A percentile compares a stretch with the other conserved stretches of the same genome.
Evolutionary conservation across 352 stramenopile species (phyloP).

Genomic region (Pythium periplocum): DNA sequence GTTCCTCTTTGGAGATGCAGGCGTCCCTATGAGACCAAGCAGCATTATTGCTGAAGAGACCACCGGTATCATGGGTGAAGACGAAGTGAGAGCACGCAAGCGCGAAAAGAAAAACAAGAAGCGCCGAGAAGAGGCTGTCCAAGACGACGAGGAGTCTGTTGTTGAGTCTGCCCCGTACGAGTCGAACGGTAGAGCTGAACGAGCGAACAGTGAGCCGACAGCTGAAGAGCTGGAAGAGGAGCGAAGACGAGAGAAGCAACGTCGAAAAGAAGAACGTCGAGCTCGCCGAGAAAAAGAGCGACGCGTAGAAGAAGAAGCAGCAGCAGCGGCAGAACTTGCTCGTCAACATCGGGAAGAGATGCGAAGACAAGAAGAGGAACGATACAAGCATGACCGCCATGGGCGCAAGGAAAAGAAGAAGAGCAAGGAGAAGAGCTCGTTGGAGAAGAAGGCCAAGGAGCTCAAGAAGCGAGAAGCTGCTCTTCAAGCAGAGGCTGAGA

Average conservation of each 20-base stretch:
- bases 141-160: not conserved
- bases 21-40: too few relatives aligned
- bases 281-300: slow-evolving; percentile 9
- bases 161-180: too few relatives aligned
- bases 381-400: slow-evolving; percentile 11
- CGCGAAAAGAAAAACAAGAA: slow-evolving; percentile 14
- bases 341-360: slow-evolving; percentile 11
- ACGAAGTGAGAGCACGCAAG: slow-evolving; percentile 15
- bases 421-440: slow-evolving; percentile 8
- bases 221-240: slow-evolving; percentile 1
- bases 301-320: slow-evolving; percentile 8
- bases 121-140: slow-evolving; percentile 8
- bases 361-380: slow-evolving; percentile 10
- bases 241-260: slow-evolving; percentile 8
- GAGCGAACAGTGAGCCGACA: not conserved
- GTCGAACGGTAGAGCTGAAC: too few relatives aligned
- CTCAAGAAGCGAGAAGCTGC: slow-evolving; percentile 11
- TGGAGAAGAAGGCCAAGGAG: slow-evolving; percentile 14
- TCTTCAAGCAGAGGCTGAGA: slow-evolving; percentile 22
- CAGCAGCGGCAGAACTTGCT: slow-evolving; percentile 10
- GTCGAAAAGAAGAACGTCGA: slow-evolving; percentile 13
- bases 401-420: slow-evolving; percentile 22
- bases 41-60: slow-evolving; percentile 20
- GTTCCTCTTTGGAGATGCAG: too few relatives aligned
- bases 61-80: slow-evolving; percentile 2